A percentile compares a stretch with the other conserved stretches of the same genome.
Conservation (phyloP, 345 rosid genomes). For the Gossypium turneri region DNA sequence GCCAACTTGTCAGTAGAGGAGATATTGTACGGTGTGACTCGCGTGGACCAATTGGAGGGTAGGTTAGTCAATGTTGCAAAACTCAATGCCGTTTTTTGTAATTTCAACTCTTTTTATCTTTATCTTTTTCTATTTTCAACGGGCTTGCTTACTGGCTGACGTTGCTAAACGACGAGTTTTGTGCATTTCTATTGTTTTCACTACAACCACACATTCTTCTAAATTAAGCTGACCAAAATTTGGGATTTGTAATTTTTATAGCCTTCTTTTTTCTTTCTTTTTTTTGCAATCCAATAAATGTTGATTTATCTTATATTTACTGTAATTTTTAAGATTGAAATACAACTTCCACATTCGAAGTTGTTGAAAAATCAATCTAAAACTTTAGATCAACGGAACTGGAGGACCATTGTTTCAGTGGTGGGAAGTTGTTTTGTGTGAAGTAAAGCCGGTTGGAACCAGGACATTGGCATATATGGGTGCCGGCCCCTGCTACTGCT, state of each 20-base stretch:
- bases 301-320: too few species aligned
- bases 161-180: neutral
- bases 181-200: neutral
- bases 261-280: too few species aligned
- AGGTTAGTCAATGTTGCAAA: conserved; percentile 22
- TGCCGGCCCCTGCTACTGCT: conserved; percentile 26
- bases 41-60: conserved; percentile 13
- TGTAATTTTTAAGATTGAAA: too few species aligned
- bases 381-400: too few species aligned
- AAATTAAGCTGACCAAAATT: neutral
- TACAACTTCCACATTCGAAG: too few species aligned
- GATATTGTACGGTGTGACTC: conserved; percentile 24
- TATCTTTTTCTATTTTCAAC: neutral
- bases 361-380: too few species aligned
- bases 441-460: too few species aligned
- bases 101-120: neutral
- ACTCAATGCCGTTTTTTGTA: neutral
- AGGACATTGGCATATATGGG: conserved; percentile 9
- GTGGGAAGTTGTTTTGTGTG: too few species aligned
- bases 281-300: too few species aligned
- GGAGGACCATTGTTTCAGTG: too few species aligned
- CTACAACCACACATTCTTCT: neutral
- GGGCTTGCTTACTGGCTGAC: neutral
- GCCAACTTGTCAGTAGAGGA: conserved; percentile 29
- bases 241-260: too few species aligned